Base-by-base conservation (phyloP, 2,329 filamentous ascomycete species). In the Aspergillus sp. region DNA sequence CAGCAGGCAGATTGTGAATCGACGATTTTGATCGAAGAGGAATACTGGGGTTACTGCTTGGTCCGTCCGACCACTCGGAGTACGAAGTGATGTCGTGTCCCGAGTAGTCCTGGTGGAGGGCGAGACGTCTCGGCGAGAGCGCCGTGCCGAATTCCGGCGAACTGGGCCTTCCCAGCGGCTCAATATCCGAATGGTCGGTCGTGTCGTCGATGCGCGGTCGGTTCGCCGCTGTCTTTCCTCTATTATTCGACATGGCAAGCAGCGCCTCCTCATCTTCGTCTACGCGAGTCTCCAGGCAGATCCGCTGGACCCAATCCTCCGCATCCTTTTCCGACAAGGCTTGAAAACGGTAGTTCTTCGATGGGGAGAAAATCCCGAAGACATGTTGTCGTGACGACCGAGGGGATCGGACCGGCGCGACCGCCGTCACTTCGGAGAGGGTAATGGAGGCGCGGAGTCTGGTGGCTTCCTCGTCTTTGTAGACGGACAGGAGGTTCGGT, bases 301-400 rank as follows among this genome's bases (percentile, higher is more conserved):
- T 92, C 47, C 88, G 74, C 22, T 89, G 80, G 16, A 96, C 89
- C 94, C 94, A 99, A 65, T 89, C 85, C 56, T 89, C 82, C 5
- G 90, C 89, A 56, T 96, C 92, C 53, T 83, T 77, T 47, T 85
- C 82, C 3, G 82, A 87, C 30, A 79, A 69, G 1, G 90, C 91
- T 70, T 95, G 88, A 54, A 99, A 85, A 65, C 96, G 91, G 73
- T 88, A 96, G 74, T 96, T 97, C 60, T 88, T 87, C 14, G 91
- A 88, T 0, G 92, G 89, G 0, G 91, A 93, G 73, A 96, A 99
- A 43, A 97, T 81, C 17, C 89, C 94, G 68, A 99, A 97, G 55
- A 96, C 84, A 68, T 96, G 85, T 48, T 90, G 83, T 53, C 89
- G 87, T 68, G 89, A 92, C 55, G 91, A 86, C 72, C 95, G 96